Evolutionary conservation across 441 rosid species (phyloP).

Genomic region (Pelargonium hybrid): DNA sequence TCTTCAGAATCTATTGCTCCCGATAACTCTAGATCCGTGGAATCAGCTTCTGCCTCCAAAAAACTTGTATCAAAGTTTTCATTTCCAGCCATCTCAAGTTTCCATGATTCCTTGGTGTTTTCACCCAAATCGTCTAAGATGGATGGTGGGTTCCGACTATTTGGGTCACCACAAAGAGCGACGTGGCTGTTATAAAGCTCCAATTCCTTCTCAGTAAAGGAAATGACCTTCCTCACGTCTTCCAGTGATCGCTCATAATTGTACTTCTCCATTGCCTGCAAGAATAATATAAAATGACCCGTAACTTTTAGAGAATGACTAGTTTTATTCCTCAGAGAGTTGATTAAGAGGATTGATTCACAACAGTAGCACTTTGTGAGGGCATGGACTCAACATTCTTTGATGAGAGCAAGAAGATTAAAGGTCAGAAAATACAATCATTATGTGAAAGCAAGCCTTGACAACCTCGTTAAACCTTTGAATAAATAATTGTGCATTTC

Average conservation of each 20-base stretch:
- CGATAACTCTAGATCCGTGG: constrained; percentile 21
- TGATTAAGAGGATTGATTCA: background rate
- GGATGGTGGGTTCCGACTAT: constrained; percentile 39
- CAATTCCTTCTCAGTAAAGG: constrained; percentile 62
- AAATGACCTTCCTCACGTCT: constrained; percentile 62
- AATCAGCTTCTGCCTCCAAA: constrained; percentile 29
- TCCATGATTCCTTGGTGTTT: constrained; percentile 22
- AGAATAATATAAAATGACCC: constrained; percentile 1
- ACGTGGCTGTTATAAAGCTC: constrained; percentile 62
- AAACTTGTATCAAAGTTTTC: constrained; percentile 17
- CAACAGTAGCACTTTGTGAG: background rate
- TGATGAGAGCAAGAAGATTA: background rate
- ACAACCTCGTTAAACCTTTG: background rate
- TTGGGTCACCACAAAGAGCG: constrained; percentile 59
- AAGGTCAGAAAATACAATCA: background rate
- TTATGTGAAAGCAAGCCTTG: background rate
- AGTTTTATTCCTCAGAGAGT: background rate
- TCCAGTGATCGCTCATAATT: constrained; percentile 86
- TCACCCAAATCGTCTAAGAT: constrained; percentile 31
- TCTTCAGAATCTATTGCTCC: constrained; percentile 26
- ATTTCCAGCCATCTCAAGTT: constrained; percentile 17
- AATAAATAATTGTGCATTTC: background rate
- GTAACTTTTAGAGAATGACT: background rate
- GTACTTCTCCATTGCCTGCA: constrained; percentile 70
- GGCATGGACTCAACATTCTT: background rate